These are phyloP conservation scores for Candida sojae DNA, from an alignment of 1,139 yeast species.

Conservation along the genomic window DNA sequence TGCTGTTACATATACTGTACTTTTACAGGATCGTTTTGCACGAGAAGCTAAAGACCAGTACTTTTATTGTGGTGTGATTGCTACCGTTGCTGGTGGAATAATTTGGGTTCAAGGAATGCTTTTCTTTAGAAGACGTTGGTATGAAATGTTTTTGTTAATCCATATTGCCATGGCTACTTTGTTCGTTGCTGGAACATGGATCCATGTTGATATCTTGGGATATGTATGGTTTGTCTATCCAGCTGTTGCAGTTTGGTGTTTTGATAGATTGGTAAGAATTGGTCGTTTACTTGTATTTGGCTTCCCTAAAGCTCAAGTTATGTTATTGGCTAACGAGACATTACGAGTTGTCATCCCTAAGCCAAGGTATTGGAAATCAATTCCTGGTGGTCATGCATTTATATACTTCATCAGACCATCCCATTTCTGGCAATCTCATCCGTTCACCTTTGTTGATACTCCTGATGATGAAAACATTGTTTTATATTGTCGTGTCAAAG, in stretches of 20 bases:
- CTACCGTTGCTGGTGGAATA: slow-evolving; percentile 34
- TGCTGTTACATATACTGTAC: slow-evolving; percentile 39
- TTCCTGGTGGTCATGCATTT: slow-evolving; percentile 56
- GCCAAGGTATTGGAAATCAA: slow-evolving; percentile 40
- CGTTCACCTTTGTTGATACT: slow-evolving; percentile 26
- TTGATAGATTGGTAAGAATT: slow-evolving; percentile 42
- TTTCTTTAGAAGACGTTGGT: slow-evolving; percentile 41
- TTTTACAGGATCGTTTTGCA: slow-evolving; percentile 8
- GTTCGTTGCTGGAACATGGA: slow-evolving; percentile 44
- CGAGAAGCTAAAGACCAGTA: slow-evolving; percentile 20
- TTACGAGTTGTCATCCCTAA: slow-evolving; percentile 41
- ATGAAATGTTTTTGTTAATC: slow-evolving; percentile 41
- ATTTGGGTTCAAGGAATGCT: slow-evolving; percentile 40
- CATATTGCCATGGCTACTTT: slow-evolving; percentile 45
- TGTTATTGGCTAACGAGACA: slow-evolving; percentile 38
- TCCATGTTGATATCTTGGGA: slow-evolving; percentile 42
- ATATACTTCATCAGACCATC: slow-evolving; percentile 41
- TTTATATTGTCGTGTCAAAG: slow-evolving; percentile 34
- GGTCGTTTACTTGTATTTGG: slow-evolving; percentile 37
- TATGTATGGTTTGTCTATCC: slow-evolving; percentile 42
- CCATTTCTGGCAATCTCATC: slow-evolving; percentile 46
- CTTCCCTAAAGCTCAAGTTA: slow-evolving; percentile 35
- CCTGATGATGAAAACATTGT: slow-evolving; percentile 18
- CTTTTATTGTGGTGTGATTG: slow-evolving; percentile 33
- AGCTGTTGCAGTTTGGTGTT: slow-evolving; percentile 42